phyloP scores from a whole-genome alignment of 176 grass and related monocot genomes.

The Aegilops speltoides region DNA sequence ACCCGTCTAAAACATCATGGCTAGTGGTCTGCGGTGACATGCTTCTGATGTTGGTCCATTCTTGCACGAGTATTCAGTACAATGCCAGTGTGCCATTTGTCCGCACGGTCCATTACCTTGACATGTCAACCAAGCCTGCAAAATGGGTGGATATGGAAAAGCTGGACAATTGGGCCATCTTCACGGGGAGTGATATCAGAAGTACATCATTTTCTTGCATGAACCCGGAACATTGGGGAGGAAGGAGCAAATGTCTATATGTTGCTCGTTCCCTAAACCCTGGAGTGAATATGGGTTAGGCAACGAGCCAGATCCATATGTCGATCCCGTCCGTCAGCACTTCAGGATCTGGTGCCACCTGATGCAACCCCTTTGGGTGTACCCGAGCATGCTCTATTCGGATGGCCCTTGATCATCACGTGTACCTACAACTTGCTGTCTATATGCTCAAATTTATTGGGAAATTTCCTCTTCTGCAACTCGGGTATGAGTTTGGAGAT shows the following conservation, averaged over 20 bases:
- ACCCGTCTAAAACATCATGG: background rate
- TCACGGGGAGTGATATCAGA: background rate
- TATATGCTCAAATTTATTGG: background rate
- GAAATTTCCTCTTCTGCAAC: background rate
- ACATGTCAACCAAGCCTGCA: constrained; percentile 15
- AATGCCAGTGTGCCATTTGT: background rate
- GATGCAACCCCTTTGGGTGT: background rate
- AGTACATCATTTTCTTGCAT: background rate
- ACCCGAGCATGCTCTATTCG: constrained; percentile 45
- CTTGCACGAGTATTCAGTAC: background rate
- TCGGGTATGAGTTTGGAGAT: too few species aligned
- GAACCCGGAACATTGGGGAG: background rate
- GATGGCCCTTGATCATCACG: background rate
- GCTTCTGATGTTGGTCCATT: constrained; percentile 42
- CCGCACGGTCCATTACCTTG: background rate
- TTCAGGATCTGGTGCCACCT: background rate
- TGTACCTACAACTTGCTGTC: background rate
- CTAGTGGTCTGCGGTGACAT: constrained; percentile 35
- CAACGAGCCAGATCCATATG: background rate
- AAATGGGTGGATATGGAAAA: constrained; percentile 16
- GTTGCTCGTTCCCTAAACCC: background rate
- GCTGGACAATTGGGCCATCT: background rate
- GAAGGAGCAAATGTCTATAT: background rate
- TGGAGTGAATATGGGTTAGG: constrained; percentile 27
- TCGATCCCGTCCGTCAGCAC: background rate